These are phyloP conservation scores for Salix purpurea DNA, from an alignment of 345 rosid species.

Conservation along the genomic window DNA sequence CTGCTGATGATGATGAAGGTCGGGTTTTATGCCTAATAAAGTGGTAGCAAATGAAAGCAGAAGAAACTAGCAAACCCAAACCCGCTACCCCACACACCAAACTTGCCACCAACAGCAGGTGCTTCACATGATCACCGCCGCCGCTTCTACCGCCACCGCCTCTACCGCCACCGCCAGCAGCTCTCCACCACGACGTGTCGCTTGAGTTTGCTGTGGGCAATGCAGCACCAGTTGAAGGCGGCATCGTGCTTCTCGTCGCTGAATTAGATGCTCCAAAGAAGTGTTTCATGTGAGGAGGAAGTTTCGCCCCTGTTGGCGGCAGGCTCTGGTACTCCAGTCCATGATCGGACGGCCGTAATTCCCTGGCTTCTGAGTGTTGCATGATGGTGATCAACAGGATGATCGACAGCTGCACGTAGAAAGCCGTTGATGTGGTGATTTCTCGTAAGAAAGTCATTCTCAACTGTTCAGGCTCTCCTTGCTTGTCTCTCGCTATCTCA, in stretches of 20 bases:
- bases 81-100: slow-evolving; percentile 63
- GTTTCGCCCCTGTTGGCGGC: slow-evolving; percentile 28
- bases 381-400: not conserved
- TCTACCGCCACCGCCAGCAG: not conserved
- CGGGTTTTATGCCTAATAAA: slow-evolving; percentile 23
- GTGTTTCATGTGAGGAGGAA: slow-evolving; percentile 43
- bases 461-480: not conserved
- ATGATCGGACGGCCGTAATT: slow-evolving; percentile 67
- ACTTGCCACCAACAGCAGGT: slow-evolving; percentile 61
- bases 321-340: slow-evolving; percentile 54
- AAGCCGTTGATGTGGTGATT: not conserved
- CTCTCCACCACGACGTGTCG: slow-evolving; percentile 40
- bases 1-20: not conserved
- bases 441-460: not conserved
- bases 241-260: not conserved
- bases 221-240: slow-evolving; percentile 18
- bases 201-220: slow-evolving; percentile 44
- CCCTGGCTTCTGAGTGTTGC: slow-evolving; percentile 27
- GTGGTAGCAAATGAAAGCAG: slow-evolving; percentile 40
- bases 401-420: not conserved
- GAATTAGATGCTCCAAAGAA: slow-evolving; percentile 38
- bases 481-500: not conserved
- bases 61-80: slow-evolving; percentile 41
- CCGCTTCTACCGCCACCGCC: not conserved
- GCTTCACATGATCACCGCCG: slow-evolving; percentile 39